Conservation (phyloP, 2,329 filamentous ascomycete genomes). For the Aplosporella prunicola region DNA sequence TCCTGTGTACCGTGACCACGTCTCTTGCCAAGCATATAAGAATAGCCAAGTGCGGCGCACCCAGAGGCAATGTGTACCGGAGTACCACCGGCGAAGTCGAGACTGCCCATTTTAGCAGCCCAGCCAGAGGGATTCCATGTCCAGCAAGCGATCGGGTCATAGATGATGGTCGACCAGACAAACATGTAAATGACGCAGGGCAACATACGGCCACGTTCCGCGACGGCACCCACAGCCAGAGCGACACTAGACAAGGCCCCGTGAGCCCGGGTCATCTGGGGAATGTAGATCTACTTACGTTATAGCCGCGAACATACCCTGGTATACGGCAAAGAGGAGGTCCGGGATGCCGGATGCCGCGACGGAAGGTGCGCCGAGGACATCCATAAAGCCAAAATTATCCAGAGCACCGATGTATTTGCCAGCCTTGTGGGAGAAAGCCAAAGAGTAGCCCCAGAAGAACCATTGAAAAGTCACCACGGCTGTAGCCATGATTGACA, state of each 20-base stretch:
- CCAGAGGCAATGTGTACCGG: constrained; percentile 85
- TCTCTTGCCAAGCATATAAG: constrained; percentile 81
- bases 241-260: constrained; percentile 51
- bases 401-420: constrained; percentile 67
- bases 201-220: constrained; percentile 79
- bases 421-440: constrained; percentile 69
- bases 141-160: constrained; percentile 91
- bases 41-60: constrained; percentile 76
- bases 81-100: constrained; percentile 85
- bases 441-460: constrained; percentile 83
- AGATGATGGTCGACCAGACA: constrained; percentile 80
- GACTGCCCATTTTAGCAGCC: constrained; percentile 67
- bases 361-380: constrained; percentile 66
- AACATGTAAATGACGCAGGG: constrained; percentile 90
- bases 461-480: constrained; percentile 89
- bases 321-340: constrained; percentile 75
- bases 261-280: constrained; percentile 8
- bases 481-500: constrained; percentile 71
- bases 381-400: constrained; percentile 71
- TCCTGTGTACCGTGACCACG: constrained; percentile 78
- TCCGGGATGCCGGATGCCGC: constrained; percentile 67
- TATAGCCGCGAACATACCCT: constrained; percentile 81
- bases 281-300: constrained; percentile 51
- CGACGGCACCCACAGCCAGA: constrained; percentile 73
- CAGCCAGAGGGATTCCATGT: constrained; percentile 82